Evolutionary conservation across 2,329 filamentous ascomycete species (phyloP), one percentile per base, ranked within the genome.

Genomic region (Fusarium kyushuense): DNA sequence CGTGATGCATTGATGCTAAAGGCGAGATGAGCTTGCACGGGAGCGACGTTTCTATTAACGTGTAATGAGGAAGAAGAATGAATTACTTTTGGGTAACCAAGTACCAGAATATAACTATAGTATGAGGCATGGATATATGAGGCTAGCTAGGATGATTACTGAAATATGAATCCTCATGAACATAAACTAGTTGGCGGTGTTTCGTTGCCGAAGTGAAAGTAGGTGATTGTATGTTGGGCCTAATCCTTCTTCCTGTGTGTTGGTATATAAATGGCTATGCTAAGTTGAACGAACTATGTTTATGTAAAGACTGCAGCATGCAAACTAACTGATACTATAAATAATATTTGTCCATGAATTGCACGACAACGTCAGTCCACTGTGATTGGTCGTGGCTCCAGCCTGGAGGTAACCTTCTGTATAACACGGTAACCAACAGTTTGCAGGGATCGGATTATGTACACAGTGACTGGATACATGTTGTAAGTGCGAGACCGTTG

Each of bases 131-230:
- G 35, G 42, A 48, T 32, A 41, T 58, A 17, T 29, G 25, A 33
- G 40, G 13, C 35, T n/a, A 58, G 46, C 48, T 53, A 19, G 36
- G 25, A 46, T 33, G 41, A 53, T 33, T 33, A 16, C 53, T 58
- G 19, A 30, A 58, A 38, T 58, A 46, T 38, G 41, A 53, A 7
- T 30, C 36, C 17, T 36, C 19, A 35, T 13, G 32, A 46, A 14
- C n/a, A 58, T 27, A 29, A 38, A 10, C 6, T 17, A 25, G 17
- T 52, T 33, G 29, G 17, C 13, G 12, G 29, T 30, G 27, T 38
- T 32, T 25, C 21, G 12, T 11, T 4, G 27, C 21, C 17, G 12
- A 16, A 35, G 21, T 54, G 23, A 54, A 49, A n/a, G 33, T 14
- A 12, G 27, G 33, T 4, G 7, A 17, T 12, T 9, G 25, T 11